Percentiles rank a stretch among this genome's conserved stretches.
phyloP scores from a whole-genome alignment of 1,139 yeast species.

The Saccharomyces hybrid region DNA sequence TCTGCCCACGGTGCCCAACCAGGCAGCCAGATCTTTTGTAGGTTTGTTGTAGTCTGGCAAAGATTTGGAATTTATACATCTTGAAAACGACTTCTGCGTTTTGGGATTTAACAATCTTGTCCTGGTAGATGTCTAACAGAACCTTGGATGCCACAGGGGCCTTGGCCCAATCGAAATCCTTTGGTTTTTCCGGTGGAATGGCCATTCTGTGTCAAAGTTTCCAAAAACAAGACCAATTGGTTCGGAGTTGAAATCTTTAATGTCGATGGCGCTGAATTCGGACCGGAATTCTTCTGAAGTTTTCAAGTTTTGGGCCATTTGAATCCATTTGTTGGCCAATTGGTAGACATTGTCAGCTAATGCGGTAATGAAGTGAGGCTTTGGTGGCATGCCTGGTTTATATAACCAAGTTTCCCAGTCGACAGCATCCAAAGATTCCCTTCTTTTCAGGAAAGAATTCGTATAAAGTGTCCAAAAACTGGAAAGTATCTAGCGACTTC shows the following conservation, averaged over 20 bases:
- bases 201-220: conserved; percentile 43
- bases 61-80: conserved; percentile 59
- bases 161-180: conserved; percentile 26
- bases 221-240: conserved; percentile 74
- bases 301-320: conserved; percentile 26
- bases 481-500: conserved; percentile 69
- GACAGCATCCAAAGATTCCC: conserved; percentile 49
- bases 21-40: conserved; percentile 55
- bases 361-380: conserved; percentile 70
- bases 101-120: conserved; percentile 35
- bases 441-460: conserved; percentile 39
- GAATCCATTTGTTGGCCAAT: conserved; percentile 59
- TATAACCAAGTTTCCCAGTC: conserved; percentile 85
- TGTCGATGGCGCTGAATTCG: conserved; percentile 35
- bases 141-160: conserved; percentile 28
- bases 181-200: conserved; percentile 12
- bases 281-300: conserved; percentile 28
- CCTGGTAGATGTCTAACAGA: conserved; percentile 28
- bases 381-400: conserved; percentile 81
- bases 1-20: conserved; percentile 89
- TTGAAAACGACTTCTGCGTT: conserved; percentile 81
- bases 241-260: conserved; percentile 56
- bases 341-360: conserved; percentile 65
- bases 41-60: conserved; percentile 40
- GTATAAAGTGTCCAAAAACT: conserved; percentile 69